Evolutionary conservation across 805 yeast species (phyloP), one percentile per base, ranked within the genome.

Genomic region (Sugiyamaella qingdaonensis): DNA sequence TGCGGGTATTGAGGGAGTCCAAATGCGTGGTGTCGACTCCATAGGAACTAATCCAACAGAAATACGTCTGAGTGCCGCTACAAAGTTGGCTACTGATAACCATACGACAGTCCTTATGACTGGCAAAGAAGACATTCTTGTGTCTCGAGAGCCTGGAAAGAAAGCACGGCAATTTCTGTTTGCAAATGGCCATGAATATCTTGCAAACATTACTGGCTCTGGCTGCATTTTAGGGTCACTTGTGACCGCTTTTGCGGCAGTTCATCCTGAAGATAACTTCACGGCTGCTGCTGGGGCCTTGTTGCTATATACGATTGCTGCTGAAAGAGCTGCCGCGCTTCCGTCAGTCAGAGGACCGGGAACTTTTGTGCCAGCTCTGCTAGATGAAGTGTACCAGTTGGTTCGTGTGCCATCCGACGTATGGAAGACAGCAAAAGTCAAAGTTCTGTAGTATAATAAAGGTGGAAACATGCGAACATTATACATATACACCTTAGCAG

Each of bases 221-320:
- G 96, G 96, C 0, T 89, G 96, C 57, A 79, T 92, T 0, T 68
- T 89, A 36, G 95, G 95, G 1, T 81, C 90, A 44, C 77, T 80
- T 0, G 80, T 88, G 50, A 83, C 86, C 0, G 73, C 86, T 1
- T 76, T 72, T 54, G 65, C 81, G 1, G 83, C 83, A 2, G 78
- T 80, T 2, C 61, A 67, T 50, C 67, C 62, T 7, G 59, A 59
- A 8, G 68, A 71, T 50, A 61, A 75, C 0, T 76, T 75, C 54
- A 66, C 64, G 7, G 81, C 85, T 0, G 78, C 80, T 0, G 72
- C 74, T 2, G 72, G 74, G 0, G 92, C 89, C 0, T 79, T 85
- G 1, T 42, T 65, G 2, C 56, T 79, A 10, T 87, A 83, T 68
- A 86, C 85, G 54, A 62, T 71, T 14, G 86, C 89, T 0, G 89